Conservation (phyloP, 768 basidiomycete genomes). For the Leccinellum rugosiceps region DNA sequence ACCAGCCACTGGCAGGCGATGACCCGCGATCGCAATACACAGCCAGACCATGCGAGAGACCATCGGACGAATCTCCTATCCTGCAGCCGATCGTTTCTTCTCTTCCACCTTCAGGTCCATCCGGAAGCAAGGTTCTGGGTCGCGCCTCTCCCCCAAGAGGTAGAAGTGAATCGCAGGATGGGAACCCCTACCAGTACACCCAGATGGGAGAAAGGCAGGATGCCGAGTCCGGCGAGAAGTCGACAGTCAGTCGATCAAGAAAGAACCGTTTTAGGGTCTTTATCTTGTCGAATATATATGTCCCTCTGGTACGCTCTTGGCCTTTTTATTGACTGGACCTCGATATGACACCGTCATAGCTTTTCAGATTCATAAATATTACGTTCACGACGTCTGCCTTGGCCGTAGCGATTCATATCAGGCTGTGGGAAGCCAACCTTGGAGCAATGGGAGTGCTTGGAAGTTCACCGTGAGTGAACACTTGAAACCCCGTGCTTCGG, state of each 20-base stretch:
- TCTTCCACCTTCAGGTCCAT: constrained; percentile 43
- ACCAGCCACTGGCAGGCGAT: constrained; percentile 6
- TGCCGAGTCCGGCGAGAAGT: constrained; percentile 29
- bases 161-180: constrained; percentile 9
- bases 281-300: constrained; percentile 70
- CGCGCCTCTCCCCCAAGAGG: constrained; percentile 63
- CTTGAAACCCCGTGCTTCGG: background rate
- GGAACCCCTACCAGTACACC: constrained; percentile 13
- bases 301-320: constrained; percentile 60
- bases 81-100: constrained; percentile 26
- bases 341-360: constrained; percentile 38
- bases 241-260: constrained; percentile 28
- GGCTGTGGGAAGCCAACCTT: constrained; percentile 49
- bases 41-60: constrained; percentile 12
- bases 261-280: constrained; percentile 59
- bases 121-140: constrained; percentile 57
- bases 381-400: constrained; percentile 77
- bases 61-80: constrained; percentile 20
- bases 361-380: constrained; percentile 84
- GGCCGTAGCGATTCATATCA: constrained; percentile 75
- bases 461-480: constrained; percentile 67
- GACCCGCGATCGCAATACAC: constrained; percentile 18
- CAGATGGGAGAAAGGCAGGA: constrained; percentile 21
- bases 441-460: constrained; percentile 70
- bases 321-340: background rate